phyloP scores from a whole-genome alignment of 805 yeast species.

The Saccharomyces mikatae region DNA sequence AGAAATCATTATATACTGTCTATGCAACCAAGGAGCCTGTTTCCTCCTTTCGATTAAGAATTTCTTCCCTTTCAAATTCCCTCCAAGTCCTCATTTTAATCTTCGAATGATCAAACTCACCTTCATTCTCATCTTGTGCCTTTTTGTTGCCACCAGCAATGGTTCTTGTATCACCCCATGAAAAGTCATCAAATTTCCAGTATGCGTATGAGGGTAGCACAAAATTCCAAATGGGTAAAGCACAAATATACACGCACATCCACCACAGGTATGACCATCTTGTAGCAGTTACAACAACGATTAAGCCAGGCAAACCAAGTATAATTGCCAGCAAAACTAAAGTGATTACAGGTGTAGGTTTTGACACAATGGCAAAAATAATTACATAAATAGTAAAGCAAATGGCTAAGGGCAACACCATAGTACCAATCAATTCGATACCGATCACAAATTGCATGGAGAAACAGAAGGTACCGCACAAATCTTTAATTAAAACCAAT shows the following conservation, averaged over 20 bases:
- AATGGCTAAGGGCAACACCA: constrained; percentile 84
- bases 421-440: constrained; percentile 77
- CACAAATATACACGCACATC: constrained; percentile 68
- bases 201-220: constrained; percentile 77
- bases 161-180: constrained; percentile 94
- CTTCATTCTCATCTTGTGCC: constrained; percentile 61
- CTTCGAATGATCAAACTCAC: constrained; percentile 84
- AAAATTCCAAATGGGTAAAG: constrained; percentile 92
- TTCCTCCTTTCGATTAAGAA: not conserved
- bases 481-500: constrained; percentile 70
- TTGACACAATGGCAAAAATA: constrained; percentile 56
- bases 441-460: constrained; percentile 89
- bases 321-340: constrained; percentile 68
- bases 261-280: constrained; percentile 64
- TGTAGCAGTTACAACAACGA: constrained; percentile 75
- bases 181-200: constrained; percentile 94
- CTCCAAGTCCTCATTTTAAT: constrained; percentile 92
- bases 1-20: not conserved
- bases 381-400: constrained; percentile 75
- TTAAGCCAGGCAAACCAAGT: constrained; percentile 76
- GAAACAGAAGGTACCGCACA: constrained; percentile 91
- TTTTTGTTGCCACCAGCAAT: constrained; percentile 55
- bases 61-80: constrained; percentile 69
- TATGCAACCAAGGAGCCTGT: not conserved
- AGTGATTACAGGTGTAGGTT: constrained; percentile 72